phyloP scores from a whole-genome alignment of 75 land plant genomes.

The Ceratopteris richardii region DNA sequence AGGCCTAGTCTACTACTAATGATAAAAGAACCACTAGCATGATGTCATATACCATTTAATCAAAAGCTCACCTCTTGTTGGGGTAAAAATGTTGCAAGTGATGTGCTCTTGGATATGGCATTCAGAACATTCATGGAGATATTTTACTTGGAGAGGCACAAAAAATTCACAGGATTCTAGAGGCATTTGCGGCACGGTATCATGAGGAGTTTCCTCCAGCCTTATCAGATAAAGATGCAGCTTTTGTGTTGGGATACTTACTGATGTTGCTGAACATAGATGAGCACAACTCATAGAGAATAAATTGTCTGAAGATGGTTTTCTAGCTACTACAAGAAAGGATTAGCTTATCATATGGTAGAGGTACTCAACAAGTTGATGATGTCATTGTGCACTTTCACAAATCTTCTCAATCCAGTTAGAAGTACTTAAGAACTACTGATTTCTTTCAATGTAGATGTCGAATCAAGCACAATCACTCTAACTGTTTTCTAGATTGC shows the following conservation, averaged over 20 bases:
- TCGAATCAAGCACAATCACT: constrained; percentile 70
- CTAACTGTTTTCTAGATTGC: constrained; percentile 72
- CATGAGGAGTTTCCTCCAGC: constrained; percentile 75
- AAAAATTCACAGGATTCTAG: constrained; percentile 94
- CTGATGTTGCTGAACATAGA: constrained; percentile 97
- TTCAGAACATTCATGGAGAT: constrained; percentile 80
- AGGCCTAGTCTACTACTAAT: too few relatives aligned
- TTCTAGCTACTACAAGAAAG: constrained; percentile 67
- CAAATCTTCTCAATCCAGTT: constrained; percentile 56
- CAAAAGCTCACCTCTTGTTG: constrained; percentile 14
- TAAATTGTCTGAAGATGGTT: constrained; percentile 94
- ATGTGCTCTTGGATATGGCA: constrained; percentile 87
- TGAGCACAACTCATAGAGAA: constrained; percentile 88
- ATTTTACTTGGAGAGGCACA: constrained; percentile 97
- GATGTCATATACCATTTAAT: neutral
- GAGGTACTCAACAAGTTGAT: constrained; percentile 78
- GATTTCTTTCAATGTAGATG: constrained; percentile 70
- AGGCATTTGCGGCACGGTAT: constrained; percentile 93
- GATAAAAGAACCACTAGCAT: too few relatives aligned
- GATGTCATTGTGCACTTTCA: constrained; percentile 79
- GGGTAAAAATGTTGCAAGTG: constrained; percentile 69
- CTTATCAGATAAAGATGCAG: constrained; percentile 88
- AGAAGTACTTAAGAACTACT: constrained; percentile 59
- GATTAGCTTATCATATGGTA: constrained; percentile 74
- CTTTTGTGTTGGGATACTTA: constrained; percentile 77